Evolutionary conservation across 1,284 basidiomycete species (phyloP), one percentile per base, ranked within the genome.

Genomic region (Ganoderma lingzhi): DNA sequence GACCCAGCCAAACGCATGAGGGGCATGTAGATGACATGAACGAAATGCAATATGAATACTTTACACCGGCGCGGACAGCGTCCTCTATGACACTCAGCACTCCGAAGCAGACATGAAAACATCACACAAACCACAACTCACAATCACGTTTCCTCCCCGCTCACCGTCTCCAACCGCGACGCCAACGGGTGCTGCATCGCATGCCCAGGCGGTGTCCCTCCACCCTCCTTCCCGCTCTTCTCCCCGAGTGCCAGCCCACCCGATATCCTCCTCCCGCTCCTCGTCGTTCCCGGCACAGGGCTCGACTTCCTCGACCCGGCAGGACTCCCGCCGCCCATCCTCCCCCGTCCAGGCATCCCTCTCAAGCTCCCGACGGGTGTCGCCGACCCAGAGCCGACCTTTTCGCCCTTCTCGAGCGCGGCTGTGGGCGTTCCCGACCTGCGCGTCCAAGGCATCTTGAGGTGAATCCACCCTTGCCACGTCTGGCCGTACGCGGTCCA

Each of bases 261-360:
- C 14, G 72, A 73, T 30, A 66, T 66, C 64, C 62, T 71, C 44
- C 70, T 62, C 35, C 68, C 68, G 37, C 58, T 69, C 41, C 68
- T 15, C 1, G 39, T 39, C 15, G 65, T 56, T n/a, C 65, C 67
- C 2, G 84, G 80, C 65, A 80, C 77, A 5, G 84, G 84, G 74
- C 84, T 85, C 70, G 84, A 80, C 73, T 81, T 74, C 78, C 84
- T 74, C 70, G 83, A 82, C 72, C 81, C 79, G 35, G 78, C 78
- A 0, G 85, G 83, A 59, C 82, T 84, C 63, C 79, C 78, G 56
- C 76, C 73, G 56, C 76, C 73, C 67, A 70, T 75, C 69, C 80
- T 82, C 64, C 77, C 79, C 23, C 74, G 71, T 42, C 77, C 76
- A 37, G 81, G 79, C 32, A 65, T 10, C 15, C 69, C 69, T n/a